These are phyloP conservation scores for Rosa chinensis DNA, from an alignment of 306 rosid species.

Conservation along the genomic window DNA sequence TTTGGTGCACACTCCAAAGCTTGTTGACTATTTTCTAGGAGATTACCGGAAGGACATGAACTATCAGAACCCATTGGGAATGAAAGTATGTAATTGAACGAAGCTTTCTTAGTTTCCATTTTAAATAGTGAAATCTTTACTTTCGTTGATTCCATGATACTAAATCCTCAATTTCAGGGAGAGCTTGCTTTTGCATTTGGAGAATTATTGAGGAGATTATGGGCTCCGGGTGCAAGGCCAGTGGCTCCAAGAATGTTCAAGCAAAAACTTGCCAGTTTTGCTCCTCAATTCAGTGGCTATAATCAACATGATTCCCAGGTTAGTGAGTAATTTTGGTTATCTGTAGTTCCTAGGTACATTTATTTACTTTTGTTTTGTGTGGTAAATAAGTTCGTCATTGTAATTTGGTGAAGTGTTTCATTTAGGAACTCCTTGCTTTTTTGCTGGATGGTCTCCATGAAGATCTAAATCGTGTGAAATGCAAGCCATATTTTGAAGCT, in stretches of 20 bases:
- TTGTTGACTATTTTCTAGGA: slow-evolving; percentile 77
- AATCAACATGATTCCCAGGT: slow-evolving; percentile 96
- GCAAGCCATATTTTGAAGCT: slow-evolving; percentile 77
- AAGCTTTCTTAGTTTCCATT: slow-evolving; percentile 20
- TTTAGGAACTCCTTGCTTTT: slow-evolving; percentile 93
- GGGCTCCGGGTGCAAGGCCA: slow-evolving; percentile 70
- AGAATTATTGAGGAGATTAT: slow-evolving; percentile 70
- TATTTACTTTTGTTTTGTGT: slow-evolving; percentile 20
- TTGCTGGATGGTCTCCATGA: slow-evolving; percentile 90
- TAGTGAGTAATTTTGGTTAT: slow-evolving; percentile 30
- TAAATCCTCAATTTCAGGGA: slow-evolving; percentile 50
- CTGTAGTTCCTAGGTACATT: slow-evolving; percentile 16
- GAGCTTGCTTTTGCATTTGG: slow-evolving; percentile 92
- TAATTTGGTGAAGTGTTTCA: slow-evolving; percentile 29
- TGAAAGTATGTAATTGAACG: slow-evolving; percentile 53
- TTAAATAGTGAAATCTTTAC: neutral
- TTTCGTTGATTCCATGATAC: neutral
- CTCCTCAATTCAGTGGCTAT: slow-evolving; percentile 80
- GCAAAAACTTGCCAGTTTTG: slow-evolving; percentile 64
- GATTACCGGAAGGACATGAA: slow-evolving; percentile 76
- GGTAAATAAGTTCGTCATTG: slow-evolving; percentile 19
- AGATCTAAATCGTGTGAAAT: slow-evolving; percentile 82
- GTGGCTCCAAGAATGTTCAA: slow-evolving; percentile 71
- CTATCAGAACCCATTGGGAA: slow-evolving; percentile 75
- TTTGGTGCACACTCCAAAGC: slow-evolving; percentile 76